These are phyloP conservation scores for Exophiala spinifera DNA, from an alignment of 2,329 filamentous ascomycete species.

Conservation along the genomic window DNA sequence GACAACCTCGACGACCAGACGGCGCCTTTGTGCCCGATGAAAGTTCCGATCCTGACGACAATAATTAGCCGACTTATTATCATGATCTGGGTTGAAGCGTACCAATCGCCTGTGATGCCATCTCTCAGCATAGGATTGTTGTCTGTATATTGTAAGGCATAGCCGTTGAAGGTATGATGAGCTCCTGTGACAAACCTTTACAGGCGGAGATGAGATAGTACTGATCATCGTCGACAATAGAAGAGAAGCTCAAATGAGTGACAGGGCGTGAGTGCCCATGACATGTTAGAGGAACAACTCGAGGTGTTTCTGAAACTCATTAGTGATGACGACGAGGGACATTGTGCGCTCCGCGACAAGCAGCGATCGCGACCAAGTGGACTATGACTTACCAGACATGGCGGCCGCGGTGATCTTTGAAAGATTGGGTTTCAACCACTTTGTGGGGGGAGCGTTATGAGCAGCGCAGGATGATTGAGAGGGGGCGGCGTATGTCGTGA, in stretches of 20 bases:
- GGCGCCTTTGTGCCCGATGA: conserved; percentile 95
- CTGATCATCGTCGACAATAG: conserved; percentile 73
- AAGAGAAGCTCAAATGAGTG: conserved; percentile 86
- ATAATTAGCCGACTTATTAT: conserved; percentile 2
- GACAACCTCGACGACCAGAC: conserved; percentile 95
- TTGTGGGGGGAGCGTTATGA: too few species aligned
- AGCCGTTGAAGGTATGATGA: too few species aligned
- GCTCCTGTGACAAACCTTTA: conserved; percentile 59
- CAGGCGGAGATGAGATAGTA: conserved; percentile 94
- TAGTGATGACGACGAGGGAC: background rate
- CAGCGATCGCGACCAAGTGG: background rate
- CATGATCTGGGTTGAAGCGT: conserved; percentile 30
- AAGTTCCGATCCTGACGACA: conserved; percentile 75
- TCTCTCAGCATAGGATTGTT: conserved; percentile 98
- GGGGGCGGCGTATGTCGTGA: background rate
- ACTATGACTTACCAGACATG: background rate
- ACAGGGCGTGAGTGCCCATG: conserved; percentile 92
- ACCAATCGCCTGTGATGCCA: conserved; percentile 92
- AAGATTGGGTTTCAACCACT: too few species aligned
- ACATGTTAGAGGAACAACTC: conserved; percentile 84
- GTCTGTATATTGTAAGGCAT: conserved; percentile 54
- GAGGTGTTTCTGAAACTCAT: conserved; percentile 39
- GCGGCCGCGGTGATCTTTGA: too few species aligned
- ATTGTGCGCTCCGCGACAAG: background rate
- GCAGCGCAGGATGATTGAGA: too few species aligned